Evolutionary conservation across 208 protist species (phyloP).

Genomic region (Crithidia fasciculata): DNA sequence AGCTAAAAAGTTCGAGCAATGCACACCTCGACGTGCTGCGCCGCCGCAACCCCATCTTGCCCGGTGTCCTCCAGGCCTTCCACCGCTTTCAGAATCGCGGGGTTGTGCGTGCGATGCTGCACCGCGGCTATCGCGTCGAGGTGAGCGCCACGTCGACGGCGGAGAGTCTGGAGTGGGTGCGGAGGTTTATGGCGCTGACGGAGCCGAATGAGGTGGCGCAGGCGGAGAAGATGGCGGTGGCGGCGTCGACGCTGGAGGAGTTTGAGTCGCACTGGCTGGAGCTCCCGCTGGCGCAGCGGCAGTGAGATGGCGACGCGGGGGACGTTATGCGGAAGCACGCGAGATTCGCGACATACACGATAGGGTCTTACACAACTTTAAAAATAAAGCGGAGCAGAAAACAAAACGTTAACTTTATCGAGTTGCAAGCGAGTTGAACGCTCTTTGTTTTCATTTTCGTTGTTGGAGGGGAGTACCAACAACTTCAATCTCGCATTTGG

Average conservation of each 20-base stretch:
- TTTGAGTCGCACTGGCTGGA: conserved; percentile 73
- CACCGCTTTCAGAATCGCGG: conserved; percentile 69
- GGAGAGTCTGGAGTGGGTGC: conserved; percentile 17
- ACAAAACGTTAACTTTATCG: no score
- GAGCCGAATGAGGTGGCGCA: neutral
- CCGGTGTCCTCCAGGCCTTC: conserved; percentile 49
- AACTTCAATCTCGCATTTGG: no score
- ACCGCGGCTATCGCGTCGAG: conserved; percentile 53
- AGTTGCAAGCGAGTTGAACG: no score
- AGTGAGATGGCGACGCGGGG: no score
- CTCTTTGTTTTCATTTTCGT: no score
- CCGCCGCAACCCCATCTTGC: conserved; percentile 49
- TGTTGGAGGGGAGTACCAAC: no score
- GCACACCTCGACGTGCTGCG: conserved; percentile 35
- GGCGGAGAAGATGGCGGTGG: neutral
- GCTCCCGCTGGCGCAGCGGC: conserved; percentile 33
- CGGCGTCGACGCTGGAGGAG: conserved; percentile 27
- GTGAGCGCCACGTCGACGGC: conserved; percentile 25
- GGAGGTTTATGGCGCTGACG: conserved; percentile 8
- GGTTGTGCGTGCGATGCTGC: conserved; percentile 64
- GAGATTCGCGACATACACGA: no score
- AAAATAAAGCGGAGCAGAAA: no score
- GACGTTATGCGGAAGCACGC: no score
- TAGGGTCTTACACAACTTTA: no score
- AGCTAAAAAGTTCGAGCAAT: conserved; percentile 14